These are phyloP conservation scores for Trypanosoma theileri DNA, from an alignment of 208 protist genomes.

Conservation along the genomic window DNA sequence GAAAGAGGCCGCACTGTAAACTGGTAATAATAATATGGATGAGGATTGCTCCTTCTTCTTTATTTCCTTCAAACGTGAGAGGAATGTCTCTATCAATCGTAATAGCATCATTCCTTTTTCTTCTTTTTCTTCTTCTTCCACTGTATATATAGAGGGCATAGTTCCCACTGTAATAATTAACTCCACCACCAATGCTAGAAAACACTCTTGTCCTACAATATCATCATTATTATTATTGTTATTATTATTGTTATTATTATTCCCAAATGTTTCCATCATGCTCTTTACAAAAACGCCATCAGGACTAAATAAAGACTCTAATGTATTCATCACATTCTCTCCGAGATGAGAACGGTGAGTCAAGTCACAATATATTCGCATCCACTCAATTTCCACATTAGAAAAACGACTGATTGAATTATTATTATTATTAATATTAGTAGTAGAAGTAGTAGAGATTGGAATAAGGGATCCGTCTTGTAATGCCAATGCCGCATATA, in stretches of 20 bases:
- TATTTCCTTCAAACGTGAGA: conserved; percentile 9
- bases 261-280: not conserved
- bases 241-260: not conserved
- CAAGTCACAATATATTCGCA: conserved; percentile 14
- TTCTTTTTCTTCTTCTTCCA: no score
- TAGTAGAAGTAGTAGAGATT: not conserved
- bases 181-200: conserved; percentile 21
- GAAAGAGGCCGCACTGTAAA: conserved; percentile 11
- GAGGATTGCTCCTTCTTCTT: not conserved
- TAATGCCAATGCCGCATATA: conserved; percentile 9
- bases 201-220: conserved; percentile 14
- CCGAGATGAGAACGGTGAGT: conserved; percentile 1
- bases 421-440: not conserved
- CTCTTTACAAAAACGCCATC: conserved; percentile 7
- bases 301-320: conserved; percentile 9
- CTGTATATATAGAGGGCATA: not conserved
- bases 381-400: conserved; percentile 16
- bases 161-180: conserved; percentile 13
- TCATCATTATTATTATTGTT: not conserved
- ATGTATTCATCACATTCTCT: conserved; percentile 5
- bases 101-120: not conserved
- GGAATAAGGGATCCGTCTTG: not conserved
- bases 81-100: conserved; percentile 1
- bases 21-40: conserved; percentile 3
- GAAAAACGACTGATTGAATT: conserved; percentile 7